These are phyloP conservation scores for Trichopus zeylanicus DNA, from an alignment of 116 monocot genomes.

Conservation along the genomic window DNA sequence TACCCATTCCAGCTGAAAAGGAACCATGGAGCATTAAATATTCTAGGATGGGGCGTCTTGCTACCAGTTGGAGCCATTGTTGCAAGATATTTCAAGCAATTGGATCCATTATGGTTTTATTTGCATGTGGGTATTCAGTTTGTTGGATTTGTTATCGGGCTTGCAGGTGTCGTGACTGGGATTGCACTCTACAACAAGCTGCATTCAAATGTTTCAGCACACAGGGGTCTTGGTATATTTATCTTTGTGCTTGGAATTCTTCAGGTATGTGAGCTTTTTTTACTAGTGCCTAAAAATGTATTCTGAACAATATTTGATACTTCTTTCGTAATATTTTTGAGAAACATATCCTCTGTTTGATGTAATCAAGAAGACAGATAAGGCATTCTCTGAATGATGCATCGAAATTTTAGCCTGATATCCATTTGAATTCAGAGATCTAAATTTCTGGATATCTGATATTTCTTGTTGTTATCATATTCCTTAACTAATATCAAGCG, in stretches of 20 bases:
- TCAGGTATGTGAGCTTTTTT: constrained; percentile 31
- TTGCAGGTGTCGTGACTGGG: constrained; percentile 64
- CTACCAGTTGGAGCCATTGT: constrained; percentile 64
- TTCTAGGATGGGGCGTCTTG: constrained; percentile 78
- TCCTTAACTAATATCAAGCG: too few species aligned
- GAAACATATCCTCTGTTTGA: not conserved
- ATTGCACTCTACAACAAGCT: constrained; percentile 54
- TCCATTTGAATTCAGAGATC: not conserved
- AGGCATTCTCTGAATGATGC: too few species aligned
- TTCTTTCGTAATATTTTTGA: not conserved
- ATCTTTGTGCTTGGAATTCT: constrained; percentile 68
- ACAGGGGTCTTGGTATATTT: constrained; percentile 64
- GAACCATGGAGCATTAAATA: constrained; percentile 55
- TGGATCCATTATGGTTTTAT: constrained; percentile 63
- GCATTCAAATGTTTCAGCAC: constrained; percentile 44
- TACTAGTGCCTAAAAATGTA: not conserved
- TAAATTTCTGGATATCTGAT: too few species aligned
- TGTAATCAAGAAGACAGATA: not conserved
- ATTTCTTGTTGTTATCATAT: too few species aligned
- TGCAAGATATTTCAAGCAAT: constrained; percentile 52
- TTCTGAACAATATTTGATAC: not conserved
- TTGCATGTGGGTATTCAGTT: constrained; percentile 60
- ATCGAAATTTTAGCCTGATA: too few species aligned
- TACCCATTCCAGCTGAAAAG: constrained; percentile 67
- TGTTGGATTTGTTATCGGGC: constrained; percentile 58